Conservation (phyloP, 192 early-diverging fungal species). For the Cetraspora pellucida region DNA sequence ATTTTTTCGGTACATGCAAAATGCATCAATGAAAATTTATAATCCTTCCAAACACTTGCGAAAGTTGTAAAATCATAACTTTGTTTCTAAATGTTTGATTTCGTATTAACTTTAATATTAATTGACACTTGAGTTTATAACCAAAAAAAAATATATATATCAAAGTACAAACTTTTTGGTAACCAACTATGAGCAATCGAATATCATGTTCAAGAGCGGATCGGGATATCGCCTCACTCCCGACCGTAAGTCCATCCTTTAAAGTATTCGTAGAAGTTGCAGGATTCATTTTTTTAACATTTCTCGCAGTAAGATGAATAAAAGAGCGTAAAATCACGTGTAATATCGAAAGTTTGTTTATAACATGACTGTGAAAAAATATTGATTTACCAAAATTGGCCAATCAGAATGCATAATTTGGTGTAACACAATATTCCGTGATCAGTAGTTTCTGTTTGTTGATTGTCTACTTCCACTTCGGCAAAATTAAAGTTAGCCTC, state of each 20-base stretch:
- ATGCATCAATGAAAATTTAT: slow-evolving; percentile 59
- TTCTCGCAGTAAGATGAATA: too few relatives aligned
- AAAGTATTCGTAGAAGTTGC: not conserved
- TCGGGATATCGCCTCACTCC: not conserved
- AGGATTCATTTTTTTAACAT: too few relatives aligned
- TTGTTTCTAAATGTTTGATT: not conserved
- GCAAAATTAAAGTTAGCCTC: too few relatives aligned
- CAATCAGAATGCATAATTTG: too few relatives aligned
- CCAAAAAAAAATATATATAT: not conserved
- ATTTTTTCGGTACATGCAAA: slow-evolving; percentile 61
- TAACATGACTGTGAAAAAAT: too few relatives aligned
- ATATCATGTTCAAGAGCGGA: slow-evolving; percentile 14
- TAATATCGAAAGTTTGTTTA: too few relatives aligned
- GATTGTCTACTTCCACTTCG: too few relatives aligned
- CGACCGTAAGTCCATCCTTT: not conserved
- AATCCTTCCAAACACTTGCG: slow-evolving; percentile 53
- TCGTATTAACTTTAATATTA: not conserved
- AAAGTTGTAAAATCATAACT: slow-evolving; percentile 44
- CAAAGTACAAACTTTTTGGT: not conserved
- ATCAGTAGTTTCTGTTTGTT: too few relatives aligned
- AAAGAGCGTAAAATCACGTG: too few relatives aligned
- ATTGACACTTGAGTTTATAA: not conserved
- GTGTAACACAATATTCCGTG: too few relatives aligned
- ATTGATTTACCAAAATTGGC: too few relatives aligned
- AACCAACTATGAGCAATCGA: not conserved